Evolutionary conservation across 1,139 yeast species (phyloP).

Genomic region (Yamadazyma siamensis): DNA sequence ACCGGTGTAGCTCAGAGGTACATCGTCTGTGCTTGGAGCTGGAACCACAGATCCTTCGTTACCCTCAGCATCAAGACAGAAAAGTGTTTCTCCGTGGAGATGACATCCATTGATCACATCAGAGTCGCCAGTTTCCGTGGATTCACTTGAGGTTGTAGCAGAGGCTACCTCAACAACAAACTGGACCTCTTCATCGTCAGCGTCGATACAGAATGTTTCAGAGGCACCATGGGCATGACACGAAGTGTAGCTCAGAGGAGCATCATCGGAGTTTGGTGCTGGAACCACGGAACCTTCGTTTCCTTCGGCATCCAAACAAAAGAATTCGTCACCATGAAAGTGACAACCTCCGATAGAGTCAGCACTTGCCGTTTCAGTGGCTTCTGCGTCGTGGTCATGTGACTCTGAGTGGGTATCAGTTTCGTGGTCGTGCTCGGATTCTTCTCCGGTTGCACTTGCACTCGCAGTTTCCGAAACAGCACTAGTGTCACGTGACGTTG

Average conservation of each 20-base stretch:
- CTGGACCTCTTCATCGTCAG: slow-evolving; percentile 19
- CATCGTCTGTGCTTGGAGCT: slow-evolving; percentile 18
- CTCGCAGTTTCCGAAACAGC: background rate
- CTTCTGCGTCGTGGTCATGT: slow-evolving; percentile 1
- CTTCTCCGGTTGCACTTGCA: slow-evolving; percentile 1
- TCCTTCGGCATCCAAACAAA: slow-evolving; percentile 25
- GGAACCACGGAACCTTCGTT: slow-evolving; percentile 29
- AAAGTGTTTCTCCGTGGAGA: slow-evolving; percentile 22
- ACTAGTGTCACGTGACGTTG: background rate
- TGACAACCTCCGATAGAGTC: slow-evolving; percentile 19
- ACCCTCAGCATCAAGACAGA: slow-evolving; percentile 25
- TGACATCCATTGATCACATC: slow-evolving; percentile 20
- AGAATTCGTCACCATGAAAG: slow-evolving; percentile 22
- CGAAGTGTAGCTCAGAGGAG: slow-evolving; percentile 22
- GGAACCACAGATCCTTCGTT: slow-evolving; percentile 28
- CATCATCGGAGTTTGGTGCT: slow-evolving; percentile 18
- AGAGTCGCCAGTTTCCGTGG: slow-evolving; percentile 1
- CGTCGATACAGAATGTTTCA: slow-evolving; percentile 21
- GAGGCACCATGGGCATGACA: slow-evolving; percentile 30
- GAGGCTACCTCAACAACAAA: slow-evolving; percentile 14
- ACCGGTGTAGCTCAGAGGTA: slow-evolving; percentile 22
- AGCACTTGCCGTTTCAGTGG: background rate
- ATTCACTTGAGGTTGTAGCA: background rate
- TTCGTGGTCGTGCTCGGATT: background rate
- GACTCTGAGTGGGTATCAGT: slow-evolving; percentile 1